Percentiles rank a stretch among this genome's conserved stretches.
phyloP scores from a whole-genome alignment of 345 rosid species.

The Arabidopsis arenosa region DNA sequence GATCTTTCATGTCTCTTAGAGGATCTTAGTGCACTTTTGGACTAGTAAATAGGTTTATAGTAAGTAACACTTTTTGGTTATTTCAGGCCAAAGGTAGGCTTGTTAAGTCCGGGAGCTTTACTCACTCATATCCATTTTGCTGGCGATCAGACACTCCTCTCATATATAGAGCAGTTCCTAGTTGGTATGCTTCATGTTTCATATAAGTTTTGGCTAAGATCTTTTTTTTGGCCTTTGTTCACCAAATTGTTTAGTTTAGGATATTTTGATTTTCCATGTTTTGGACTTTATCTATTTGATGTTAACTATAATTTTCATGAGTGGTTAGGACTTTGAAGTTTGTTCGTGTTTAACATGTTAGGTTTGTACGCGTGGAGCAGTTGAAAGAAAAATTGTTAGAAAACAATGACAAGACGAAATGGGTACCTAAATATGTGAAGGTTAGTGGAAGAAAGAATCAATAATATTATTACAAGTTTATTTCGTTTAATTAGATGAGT shows the following conservation, averaged over 20 bases:
- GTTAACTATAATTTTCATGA: conserved; percentile 6
- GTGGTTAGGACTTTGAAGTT: conserved; percentile 25
- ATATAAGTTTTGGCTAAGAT: too few species aligned
- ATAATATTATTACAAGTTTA: too few species aligned
- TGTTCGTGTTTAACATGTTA: conserved; percentile 40
- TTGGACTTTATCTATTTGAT: not conserved
- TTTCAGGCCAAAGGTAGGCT: conserved; percentile 89
- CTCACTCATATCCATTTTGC: conserved; percentile 43
- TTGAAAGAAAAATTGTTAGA: conserved; percentile 81
- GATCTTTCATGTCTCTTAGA: too few species aligned
- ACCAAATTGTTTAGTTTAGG: not conserved
- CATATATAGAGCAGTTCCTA: conserved; percentile 92
- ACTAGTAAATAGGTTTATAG: too few species aligned
- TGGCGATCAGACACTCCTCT: conserved; percentile 98
- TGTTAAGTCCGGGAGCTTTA: conserved; percentile 80
- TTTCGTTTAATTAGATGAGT: too few species aligned
- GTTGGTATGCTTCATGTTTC: conserved; percentile 62
- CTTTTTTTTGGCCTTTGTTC: not conserved
- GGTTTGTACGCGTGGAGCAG: conserved; percentile 93
- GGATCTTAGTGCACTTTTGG: too few species aligned
- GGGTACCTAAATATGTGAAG: conserved; percentile 99
- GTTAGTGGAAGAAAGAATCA: conserved; percentile 43
- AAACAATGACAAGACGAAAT: conserved; percentile 81
- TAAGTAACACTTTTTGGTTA: not conserved
- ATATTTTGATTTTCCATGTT: conserved; percentile 10